Evolutionary conservation across 1,284 basidiomycete genomes (phyloP).

Genomic region (Irpex lacteus): DNA sequence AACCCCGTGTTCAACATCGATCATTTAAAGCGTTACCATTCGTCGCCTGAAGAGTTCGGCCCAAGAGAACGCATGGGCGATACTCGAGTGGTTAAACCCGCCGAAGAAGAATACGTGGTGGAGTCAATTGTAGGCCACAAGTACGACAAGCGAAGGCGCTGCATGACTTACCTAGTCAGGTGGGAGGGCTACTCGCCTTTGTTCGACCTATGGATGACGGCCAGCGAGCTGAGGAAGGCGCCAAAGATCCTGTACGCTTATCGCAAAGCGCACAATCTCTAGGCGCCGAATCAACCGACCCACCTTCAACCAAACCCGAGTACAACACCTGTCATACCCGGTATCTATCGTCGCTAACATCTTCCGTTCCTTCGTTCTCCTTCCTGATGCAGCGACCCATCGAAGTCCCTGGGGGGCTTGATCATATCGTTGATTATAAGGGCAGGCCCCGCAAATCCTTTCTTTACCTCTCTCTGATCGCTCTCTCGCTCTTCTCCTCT

Average conservation of each 20-base stretch:
- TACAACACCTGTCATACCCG: too few species aligned
- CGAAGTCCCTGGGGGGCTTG: too few species aligned
- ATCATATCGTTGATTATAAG: too few species aligned
- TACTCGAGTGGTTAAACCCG: neutral
- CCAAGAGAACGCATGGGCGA: conserved; percentile 8
- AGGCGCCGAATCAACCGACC: too few species aligned
- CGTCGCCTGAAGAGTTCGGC: conserved; percentile 15
- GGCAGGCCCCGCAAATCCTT: too few species aligned
- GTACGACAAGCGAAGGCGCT: conserved; percentile 3
- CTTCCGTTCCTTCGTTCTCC: too few species aligned
- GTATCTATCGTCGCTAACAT: too few species aligned
- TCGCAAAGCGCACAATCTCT: too few species aligned
- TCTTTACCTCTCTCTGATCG: too few species aligned
- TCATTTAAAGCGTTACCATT: conserved; percentile 24
- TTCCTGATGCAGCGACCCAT: too few species aligned
- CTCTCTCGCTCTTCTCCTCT: too few species aligned
- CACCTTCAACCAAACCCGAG: too few species aligned
- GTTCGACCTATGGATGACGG: neutral
- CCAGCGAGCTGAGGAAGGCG: neutral
- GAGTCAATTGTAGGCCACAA: conserved; percentile 17
- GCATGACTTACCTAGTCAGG: conserved; percentile 13
- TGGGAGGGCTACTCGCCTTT: conserved; percentile 23
- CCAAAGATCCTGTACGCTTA: neutral
- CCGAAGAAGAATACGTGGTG: conserved; percentile 20
- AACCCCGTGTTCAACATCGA: conserved; percentile 29